Conservation (phyloP, 1,284 basidiomycete species). For the Papiliotrema laurentii region DNA sequence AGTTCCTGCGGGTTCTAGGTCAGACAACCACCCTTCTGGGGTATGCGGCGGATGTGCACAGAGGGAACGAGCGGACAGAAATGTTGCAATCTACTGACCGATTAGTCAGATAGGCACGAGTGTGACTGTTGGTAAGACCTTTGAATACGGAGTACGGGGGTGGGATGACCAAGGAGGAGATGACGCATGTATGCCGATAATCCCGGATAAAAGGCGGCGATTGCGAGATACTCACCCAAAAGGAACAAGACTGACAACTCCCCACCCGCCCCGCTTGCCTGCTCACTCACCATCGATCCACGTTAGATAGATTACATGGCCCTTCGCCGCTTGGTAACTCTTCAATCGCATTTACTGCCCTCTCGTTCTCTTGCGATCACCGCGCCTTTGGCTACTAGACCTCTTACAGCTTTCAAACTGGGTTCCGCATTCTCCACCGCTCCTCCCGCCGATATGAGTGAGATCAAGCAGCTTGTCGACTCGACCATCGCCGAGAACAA, state of each 20-base stretch:
- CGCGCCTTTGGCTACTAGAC: background rate
- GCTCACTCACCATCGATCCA: background rate
- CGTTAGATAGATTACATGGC: background rate
- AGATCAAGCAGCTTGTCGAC: constrained; percentile 42
- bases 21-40: constrained; percentile 1
- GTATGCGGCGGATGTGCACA: background rate
- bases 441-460: constrained; percentile 27
- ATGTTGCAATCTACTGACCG: background rate
- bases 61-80: background rate
- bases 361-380: background rate
- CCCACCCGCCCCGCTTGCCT: background rate
- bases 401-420: constrained; percentile 35
- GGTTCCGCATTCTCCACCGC: constrained; percentile 34
- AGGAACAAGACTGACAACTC: background rate
- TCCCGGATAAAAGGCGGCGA: no score
- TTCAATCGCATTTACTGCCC: background rate
- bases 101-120: background rate
- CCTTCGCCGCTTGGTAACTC: background rate
- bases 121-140: no score
- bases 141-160: no score
- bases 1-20: constrained; percentile 1
- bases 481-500: constrained; percentile 43
- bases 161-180: no score
- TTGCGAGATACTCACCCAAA: no score
- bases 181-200: no score